Evolutionary conservation across 1,139 yeast species (phyloP).

Genomic region (Wickerhamiella infanticola): DNA sequence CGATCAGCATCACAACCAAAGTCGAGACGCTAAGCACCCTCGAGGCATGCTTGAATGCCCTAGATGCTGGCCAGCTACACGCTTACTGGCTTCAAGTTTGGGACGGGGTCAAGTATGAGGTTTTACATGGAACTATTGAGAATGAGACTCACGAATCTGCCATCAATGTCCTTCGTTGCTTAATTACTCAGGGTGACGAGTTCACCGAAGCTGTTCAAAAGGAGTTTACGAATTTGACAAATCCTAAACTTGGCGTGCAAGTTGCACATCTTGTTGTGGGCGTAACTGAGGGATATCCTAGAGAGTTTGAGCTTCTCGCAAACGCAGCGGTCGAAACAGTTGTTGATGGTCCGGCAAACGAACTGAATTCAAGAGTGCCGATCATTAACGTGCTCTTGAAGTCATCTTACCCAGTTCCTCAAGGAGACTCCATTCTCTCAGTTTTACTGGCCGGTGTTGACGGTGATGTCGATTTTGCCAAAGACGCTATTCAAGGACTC

Average conservation of each 20-base stretch:
- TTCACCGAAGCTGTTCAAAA: slow-evolving; percentile 26
- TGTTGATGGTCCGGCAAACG: not conserved
- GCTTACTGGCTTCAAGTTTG: slow-evolving; percentile 61
- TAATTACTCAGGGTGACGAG: slow-evolving; percentile 11
- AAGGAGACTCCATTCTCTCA: slow-evolving; percentile 8
- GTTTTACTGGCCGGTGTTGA: slow-evolving; percentile 6
- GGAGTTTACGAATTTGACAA: slow-evolving; percentile 35
- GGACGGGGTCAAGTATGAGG: slow-evolving; percentile 79
- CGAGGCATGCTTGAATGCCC: slow-evolving; percentile 37
- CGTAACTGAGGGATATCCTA: slow-evolving; percentile 32
- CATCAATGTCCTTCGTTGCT: slow-evolving; percentile 31
- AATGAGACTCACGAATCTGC: slow-evolving; percentile 31
- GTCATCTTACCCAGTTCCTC: slow-evolving; percentile 4
- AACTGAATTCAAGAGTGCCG: not conserved
- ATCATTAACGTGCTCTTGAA: slow-evolving; percentile 7
- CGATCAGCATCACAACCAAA: slow-evolving; percentile 66
- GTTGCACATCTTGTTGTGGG: slow-evolving; percentile 30
- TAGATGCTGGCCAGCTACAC: slow-evolving; percentile 31
- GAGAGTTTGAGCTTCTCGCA: slow-evolving; percentile 7
- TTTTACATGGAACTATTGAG: slow-evolving; percentile 55
- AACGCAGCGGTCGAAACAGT: slow-evolving; percentile 1
- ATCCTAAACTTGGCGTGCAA: slow-evolving; percentile 32
- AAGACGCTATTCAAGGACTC: slow-evolving; percentile 50
- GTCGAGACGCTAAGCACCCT: slow-evolving; percentile 60
- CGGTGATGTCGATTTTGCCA: slow-evolving; percentile 24